Evolutionary conservation across 495 filamentous ascomycete genomes (phyloP).

Genomic region (Ascobolus immersus): DNA sequence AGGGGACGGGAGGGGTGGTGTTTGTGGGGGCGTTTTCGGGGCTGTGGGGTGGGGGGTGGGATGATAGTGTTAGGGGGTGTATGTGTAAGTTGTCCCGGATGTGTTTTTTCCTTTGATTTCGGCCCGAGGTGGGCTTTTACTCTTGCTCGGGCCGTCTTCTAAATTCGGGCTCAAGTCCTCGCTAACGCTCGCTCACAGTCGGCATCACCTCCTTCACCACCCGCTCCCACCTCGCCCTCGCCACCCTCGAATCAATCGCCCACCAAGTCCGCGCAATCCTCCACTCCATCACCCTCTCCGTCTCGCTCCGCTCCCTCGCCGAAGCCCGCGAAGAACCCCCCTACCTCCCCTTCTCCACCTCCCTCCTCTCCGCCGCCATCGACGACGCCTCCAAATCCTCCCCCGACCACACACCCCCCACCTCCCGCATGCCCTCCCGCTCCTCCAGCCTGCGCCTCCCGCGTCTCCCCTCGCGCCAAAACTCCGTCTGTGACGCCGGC

Average conservation of each 20-base stretch:
- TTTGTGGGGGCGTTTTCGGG: slow-evolving; percentile 95
- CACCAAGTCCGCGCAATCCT: slow-evolving; percentile 90
- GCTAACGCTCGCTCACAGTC: slow-evolving; percentile 20
- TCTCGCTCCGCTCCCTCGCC: no score
- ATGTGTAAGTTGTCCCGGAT: slow-evolving; percentile 34
- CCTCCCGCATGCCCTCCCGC: no score
- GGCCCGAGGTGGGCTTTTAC: slow-evolving; percentile 7
- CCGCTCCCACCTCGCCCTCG: slow-evolving; percentile 74
- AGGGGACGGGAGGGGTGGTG: slow-evolving; percentile 41
- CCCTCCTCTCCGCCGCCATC: no score
- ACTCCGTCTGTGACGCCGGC: no score
- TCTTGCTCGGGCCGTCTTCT: neutral
- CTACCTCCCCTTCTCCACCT: no score
- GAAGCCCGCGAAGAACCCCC: slow-evolving; percentile 23
- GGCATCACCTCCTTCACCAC: slow-evolving; percentile 82
- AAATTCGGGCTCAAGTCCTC: neutral
- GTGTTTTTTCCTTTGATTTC: neutral
- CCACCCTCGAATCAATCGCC: slow-evolving; percentile 83
- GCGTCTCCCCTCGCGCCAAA: no score
- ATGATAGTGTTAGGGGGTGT: slow-evolving; percentile 82
- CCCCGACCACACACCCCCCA: no score
- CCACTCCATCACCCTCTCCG: no score
- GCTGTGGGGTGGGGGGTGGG: slow-evolving; percentile 95
- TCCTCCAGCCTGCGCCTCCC: no score
- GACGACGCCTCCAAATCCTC: no score